These are phyloP conservation scores for Puccinia horiana DNA, from an alignment of 1,284 basidiomycete species.

Conservation along the genomic window DNA sequence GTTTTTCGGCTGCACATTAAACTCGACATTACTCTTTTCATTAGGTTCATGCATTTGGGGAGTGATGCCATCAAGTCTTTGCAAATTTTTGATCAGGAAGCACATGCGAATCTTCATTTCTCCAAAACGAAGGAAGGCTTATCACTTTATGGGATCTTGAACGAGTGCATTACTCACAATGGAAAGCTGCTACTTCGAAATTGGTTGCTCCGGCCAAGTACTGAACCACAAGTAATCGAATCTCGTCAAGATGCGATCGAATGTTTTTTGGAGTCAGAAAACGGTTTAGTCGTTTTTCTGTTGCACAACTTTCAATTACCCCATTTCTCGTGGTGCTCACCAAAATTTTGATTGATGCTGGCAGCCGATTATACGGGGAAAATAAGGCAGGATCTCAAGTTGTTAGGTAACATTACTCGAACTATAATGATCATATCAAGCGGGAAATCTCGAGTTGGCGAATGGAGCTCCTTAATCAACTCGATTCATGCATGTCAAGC, in stretches of 20 bases:
- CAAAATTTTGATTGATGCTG: not conserved
- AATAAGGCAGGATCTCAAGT: constrained; percentile 39
- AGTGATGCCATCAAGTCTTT: constrained; percentile 29
- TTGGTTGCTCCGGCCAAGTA: constrained; percentile 45
- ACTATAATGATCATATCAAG: constrained; percentile 41
- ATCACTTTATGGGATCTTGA: constrained; percentile 45
- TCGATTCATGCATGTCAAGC: constrained; percentile 26
- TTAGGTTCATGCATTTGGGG: constrained; percentile 42
- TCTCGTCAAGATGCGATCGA: constrained; percentile 38
- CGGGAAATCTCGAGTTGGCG: constrained; percentile 44
- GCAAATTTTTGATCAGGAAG: constrained; percentile 43
- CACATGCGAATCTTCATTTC: constrained; percentile 46
- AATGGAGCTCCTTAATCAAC: constrained; percentile 36
- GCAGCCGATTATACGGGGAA: constrained; percentile 26
- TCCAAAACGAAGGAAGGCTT: constrained; percentile 41
- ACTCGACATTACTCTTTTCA: not conserved
- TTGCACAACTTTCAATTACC: not conserved
- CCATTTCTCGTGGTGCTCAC: not conserved
- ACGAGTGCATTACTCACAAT: constrained; percentile 38
- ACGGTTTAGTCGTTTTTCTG: constrained; percentile 17
- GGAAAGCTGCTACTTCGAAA: constrained; percentile 36
- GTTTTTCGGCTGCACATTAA: not conserved
- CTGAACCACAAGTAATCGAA: constrained; percentile 13
- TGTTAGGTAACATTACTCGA: constrained; percentile 22
- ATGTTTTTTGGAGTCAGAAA: constrained; percentile 37